Base-by-base conservation (phyloP, 331 rosid species). In the Quercus tomentella region DNA sequence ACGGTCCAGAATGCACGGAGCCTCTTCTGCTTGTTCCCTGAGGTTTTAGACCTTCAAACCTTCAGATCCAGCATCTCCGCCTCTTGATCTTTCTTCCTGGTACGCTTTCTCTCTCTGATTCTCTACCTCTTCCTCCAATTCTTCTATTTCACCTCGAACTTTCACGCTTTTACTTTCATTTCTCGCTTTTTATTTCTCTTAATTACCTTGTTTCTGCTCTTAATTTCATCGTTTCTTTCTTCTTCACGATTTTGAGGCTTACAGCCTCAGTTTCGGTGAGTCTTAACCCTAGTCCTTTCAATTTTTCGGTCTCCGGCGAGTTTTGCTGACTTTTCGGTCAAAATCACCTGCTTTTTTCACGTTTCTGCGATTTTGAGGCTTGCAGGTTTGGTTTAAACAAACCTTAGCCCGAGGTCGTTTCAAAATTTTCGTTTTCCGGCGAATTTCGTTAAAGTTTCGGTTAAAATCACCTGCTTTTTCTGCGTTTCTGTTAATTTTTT, bases 1-100 rank as follows among this genome's bases (percentile, higher is more conserved):
- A 90, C 93, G 97, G 93, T 86, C 83, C 87, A 87, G 1, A 88
- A 89, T 90, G 93, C 74, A 79, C 81, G 89, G 83, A 58, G 85
- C 70, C 82, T 78, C n/a, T 77, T 14, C 73, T 80, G 72, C 88
- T 79, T 81, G 77, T 82, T 83, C 73, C 63, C 76, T 65, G 75
- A 69, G 86, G 89, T 87, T 90, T 85, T 85, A 84, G 93, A 79
- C 79, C 78, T 76, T 57, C 62, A 88, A 86, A 70, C 82, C 61
- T 63, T 77, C 93, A 90, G 93, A 91, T 91, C 93, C 83, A 77
- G 61, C 72, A 72, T 82, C 75, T 77, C 78, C 65, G 80, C 73
- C 77, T 78, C 82, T 69, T 35, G 93, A 90, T 90, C 96, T 86
- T 78, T 70, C 78, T 85, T 79, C 72, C 86, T 57, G 93, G 97